Conservation (phyloP, 176 grass and related monocot species). For the Triticum dicoccoides region DNA sequence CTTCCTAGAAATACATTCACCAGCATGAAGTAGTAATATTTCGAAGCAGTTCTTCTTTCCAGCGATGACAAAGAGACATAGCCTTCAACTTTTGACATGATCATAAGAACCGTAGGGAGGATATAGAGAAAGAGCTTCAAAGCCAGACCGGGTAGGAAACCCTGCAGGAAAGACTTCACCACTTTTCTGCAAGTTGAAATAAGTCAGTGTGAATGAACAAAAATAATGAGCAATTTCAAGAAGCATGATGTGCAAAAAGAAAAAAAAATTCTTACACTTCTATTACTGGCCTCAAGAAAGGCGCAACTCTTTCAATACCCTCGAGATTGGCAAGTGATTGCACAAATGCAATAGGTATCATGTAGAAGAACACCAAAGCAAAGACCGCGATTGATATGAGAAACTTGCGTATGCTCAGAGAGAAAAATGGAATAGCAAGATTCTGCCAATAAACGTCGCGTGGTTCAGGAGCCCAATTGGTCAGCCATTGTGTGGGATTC, state of each 20-base stretch:
- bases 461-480: slow-evolving; percentile 94
- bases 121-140: slow-evolving; percentile 91
- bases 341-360: slow-evolving; percentile 96
- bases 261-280: slow-evolving; percentile 57
- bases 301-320: slow-evolving; percentile 95
- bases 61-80: slow-evolving; percentile 86
- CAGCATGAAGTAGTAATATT: slow-evolving; percentile 99
- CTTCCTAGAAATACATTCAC: slow-evolving; percentile 97
- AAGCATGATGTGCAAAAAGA: slow-evolving; percentile 10
- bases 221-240: neutral
- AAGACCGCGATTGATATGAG: slow-evolving; percentile 80
- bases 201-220: neutral
- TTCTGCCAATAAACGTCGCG: slow-evolving; percentile 96
- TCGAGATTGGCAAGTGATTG: slow-evolving; percentile 99
- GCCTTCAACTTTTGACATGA: slow-evolving; percentile 97
- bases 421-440: slow-evolving; percentile 95
- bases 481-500: slow-evolving; percentile 89
- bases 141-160: slow-evolving; percentile 90
- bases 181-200: slow-evolving; percentile 57
- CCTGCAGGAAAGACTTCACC: slow-evolving; percentile 89
- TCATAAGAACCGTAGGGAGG: slow-evolving; percentile 82
- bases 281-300: slow-evolving; percentile 85
- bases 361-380: slow-evolving; percentile 90
- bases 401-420: slow-evolving; percentile 82
- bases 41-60: slow-evolving; percentile 85